Conservation (phyloP, 73 alveolate genomes). For the Durusdinium trenchii region DNA sequence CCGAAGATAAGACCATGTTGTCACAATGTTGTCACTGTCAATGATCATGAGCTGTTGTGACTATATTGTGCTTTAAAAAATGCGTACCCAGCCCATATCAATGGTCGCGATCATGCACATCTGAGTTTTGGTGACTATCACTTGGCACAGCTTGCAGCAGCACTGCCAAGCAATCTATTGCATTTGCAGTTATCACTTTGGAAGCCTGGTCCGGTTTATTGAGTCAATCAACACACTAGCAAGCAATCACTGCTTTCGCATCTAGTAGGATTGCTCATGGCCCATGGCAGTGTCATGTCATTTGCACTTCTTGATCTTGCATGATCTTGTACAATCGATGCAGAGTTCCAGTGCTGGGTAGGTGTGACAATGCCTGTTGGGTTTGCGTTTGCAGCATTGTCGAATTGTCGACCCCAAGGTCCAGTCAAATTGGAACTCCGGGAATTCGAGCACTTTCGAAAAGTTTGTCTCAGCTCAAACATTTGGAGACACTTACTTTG, state of each 20-base stretch:
- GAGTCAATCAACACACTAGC: too few relatives aligned
- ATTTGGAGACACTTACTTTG: constrained; percentile 64
- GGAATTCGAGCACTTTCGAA: constrained; percentile 66
- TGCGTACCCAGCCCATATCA: too few relatives aligned
- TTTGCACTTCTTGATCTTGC: too few relatives aligned
- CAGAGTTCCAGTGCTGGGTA: neutral
- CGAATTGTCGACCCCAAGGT: neutral
- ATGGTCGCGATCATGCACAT: too few relatives aligned
- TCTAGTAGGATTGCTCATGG: too few relatives aligned
- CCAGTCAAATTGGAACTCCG: constrained; percentile 35
- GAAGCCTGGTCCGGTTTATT: constrained; percentile 39
- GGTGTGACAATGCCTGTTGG: neutral
- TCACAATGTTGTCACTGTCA: neutral
- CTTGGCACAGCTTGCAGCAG: constrained; percentile 74
- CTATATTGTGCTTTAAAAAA: too few relatives aligned
- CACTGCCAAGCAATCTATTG: constrained; percentile 56
- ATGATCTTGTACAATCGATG: neutral
- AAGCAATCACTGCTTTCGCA: too few relatives aligned
- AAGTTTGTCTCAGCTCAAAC: constrained; percentile 37
- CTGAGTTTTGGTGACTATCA: constrained; percentile 32
- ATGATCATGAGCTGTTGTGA: neutral
- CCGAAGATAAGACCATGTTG: neutral
- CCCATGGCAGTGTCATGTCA: too few relatives aligned
- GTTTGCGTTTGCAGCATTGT: neutral
- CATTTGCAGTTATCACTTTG: constrained; percentile 64